Evolutionary conservation across 2,329 filamentous ascomycete genomes (phyloP), one percentile per base, ranked within the genome.

Genomic region (Botrytis galanthina): DNA sequence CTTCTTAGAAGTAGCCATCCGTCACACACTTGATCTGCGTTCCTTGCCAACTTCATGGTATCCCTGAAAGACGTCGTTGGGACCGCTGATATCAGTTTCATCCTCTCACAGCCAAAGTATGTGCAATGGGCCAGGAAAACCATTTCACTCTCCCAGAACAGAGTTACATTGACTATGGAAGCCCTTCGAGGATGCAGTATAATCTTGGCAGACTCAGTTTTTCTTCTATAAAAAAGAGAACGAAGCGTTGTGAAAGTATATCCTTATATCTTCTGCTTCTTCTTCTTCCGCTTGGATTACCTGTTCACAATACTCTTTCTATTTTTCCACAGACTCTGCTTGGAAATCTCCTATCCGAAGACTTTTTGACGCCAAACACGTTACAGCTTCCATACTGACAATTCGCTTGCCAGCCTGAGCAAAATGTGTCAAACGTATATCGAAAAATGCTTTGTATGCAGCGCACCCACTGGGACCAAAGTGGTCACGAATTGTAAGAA

Each of bases 121-220:
- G 22, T 51, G 46, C 29, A 39, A 67, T 51, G 26, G 14, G 8
- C 32, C 29, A 5, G 16, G 32, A n/a, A 67, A 67, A 8, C 8
- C 32, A 39, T 67, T 67, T 26, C 46, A 54, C 22, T 39, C 42
- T 29, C 16, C 12, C 16, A 67, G 22, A 39, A 46, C 22, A 20
- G 32, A 67, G 64, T 51, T 54, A 67, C 44, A 67, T 67, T 29
- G 64, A 39, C 46, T 20, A n/a, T 29, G 14, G n/a, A 54, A 67
- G 2, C 1, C 46, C 18, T 51, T 39, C 14, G 22, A 39, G 37
- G 22, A 16, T 39, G 32, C 12, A 39, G 16, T 37, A n/a, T 18
- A 10, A 12, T 39, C 64, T 54, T 67, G 64, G 64, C 64, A 2
- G 29, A 39, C 35, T 29, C 48, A 54, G 2, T 26, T 16, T 54